These are phyloP conservation scores for Scheffersomyces lignicola DNA, from an alignment of 1,139 yeast species.

Conservation along the genomic window DNA sequence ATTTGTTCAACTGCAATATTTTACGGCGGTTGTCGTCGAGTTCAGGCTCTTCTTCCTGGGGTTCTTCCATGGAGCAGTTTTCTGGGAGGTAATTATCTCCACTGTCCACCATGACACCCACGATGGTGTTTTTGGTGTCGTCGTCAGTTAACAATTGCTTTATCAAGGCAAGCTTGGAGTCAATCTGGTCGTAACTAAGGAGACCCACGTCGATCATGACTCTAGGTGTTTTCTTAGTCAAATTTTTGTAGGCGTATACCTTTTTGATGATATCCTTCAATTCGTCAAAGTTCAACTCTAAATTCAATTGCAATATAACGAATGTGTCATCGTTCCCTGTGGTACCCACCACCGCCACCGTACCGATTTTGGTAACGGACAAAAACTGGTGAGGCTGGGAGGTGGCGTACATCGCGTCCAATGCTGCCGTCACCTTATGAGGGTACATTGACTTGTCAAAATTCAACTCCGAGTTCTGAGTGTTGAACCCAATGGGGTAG, in stretches of 20 bases:
- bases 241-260: conserved; percentile 20
- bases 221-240: conserved; percentile 18
- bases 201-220: conserved; percentile 34
- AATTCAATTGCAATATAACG: conserved; percentile 28
- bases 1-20: conserved; percentile 16
- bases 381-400: conserved; percentile 42
- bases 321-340: conserved; percentile 47
- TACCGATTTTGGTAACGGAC: conserved; percentile 44
- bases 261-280: conserved; percentile 16
- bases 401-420: conserved; percentile 44
- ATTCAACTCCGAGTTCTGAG: conserved; percentile 21
- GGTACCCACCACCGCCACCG: conserved; percentile 47
- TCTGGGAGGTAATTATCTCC: conserved; percentile 35
- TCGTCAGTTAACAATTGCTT: conserved; percentile 14
- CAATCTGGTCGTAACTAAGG: conserved; percentile 19
- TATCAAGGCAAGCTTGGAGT: conserved; percentile 16
- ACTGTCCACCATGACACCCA: conserved; percentile 42
- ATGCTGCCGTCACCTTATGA: conserved; percentile 31
- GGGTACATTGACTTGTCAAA: conserved; percentile 23
- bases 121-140: conserved; percentile 16
- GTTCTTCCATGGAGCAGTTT: conserved; percentile 8
- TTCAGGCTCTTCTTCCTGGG: conserved; percentile 7
- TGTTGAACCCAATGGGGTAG: conserved; percentile 42
- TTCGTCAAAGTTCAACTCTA: conserved; percentile 16
- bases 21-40: conserved; percentile 12